phyloP scores from a whole-genome alignment of 805 yeast genomes.

The Wilhelminamyces savonicus region DNA sequence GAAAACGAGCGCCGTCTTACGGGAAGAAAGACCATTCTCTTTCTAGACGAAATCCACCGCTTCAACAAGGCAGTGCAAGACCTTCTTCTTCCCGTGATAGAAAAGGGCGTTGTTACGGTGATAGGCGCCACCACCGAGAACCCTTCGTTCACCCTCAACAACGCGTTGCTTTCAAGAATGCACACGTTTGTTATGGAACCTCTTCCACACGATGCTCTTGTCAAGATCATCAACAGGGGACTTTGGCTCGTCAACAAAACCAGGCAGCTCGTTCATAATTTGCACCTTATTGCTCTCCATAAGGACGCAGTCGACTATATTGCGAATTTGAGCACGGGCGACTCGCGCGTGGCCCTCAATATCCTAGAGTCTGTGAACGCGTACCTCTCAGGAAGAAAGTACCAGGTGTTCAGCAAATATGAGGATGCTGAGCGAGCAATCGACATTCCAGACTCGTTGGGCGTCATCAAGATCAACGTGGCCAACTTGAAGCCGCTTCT shows the following conservation, averaged over 20 bases:
- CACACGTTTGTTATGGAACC: slow-evolving; percentile 41
- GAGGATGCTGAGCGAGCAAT: slow-evolving; percentile 9
- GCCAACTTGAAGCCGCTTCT: slow-evolving; percentile 34
- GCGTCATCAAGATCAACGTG: slow-evolving; percentile 34
- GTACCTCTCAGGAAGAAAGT: slow-evolving; percentile 32
- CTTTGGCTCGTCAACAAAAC: slow-evolving; percentile 48
- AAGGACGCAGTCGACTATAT: slow-evolving; percentile 60
- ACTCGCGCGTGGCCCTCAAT: slow-evolving; percentile 79
- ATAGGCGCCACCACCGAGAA: slow-evolving; percentile 62
- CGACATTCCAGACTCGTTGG: slow-evolving; percentile 6
- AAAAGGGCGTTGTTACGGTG: slow-evolving; percentile 32
- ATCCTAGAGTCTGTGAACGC: slow-evolving; percentile 69
- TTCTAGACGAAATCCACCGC: slow-evolving; percentile 39
- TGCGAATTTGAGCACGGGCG: slow-evolving; percentile 77
- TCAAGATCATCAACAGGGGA: slow-evolving; percentile 30
- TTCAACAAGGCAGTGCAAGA: slow-evolving; percentile 40
- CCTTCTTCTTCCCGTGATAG: slow-evolving; percentile 35
- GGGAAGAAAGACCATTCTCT: slow-evolving; percentile 33
- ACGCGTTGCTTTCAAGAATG: slow-evolving; percentile 38
- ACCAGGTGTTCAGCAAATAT: slow-evolving; percentile 6
- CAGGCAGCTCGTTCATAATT: slow-evolving; percentile 45
- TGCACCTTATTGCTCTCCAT: slow-evolving; percentile 46
- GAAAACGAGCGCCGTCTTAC: slow-evolving; percentile 29
- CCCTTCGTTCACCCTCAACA: slow-evolving; percentile 38
- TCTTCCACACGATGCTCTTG: slow-evolving; percentile 22